Percentiles rank a stretch among this genome's conserved stretches.
Evolutionary conservation across 768 basidiomycete species (phyloP).

Genomic region (Tulasnella sp.): DNA sequence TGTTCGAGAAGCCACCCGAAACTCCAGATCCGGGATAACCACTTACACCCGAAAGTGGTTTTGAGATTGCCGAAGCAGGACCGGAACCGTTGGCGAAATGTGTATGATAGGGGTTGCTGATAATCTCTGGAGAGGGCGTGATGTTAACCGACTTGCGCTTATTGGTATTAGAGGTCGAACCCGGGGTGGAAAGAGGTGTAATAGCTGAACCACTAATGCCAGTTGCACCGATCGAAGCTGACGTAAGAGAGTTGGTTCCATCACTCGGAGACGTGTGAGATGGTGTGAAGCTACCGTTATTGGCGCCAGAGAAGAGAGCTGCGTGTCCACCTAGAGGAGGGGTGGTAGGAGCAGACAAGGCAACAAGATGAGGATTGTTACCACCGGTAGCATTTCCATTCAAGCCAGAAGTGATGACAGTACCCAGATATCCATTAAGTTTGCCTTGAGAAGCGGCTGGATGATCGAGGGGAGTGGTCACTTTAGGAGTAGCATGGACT

Average conservation of each 20-base stretch:
- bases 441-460: background rate
- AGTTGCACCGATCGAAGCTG: slow-evolving; percentile 36
- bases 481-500: slow-evolving; percentile 20
- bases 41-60: slow-evolving; percentile 26
- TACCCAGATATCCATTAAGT: slow-evolving; percentile 28
- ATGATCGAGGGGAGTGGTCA: background rate
- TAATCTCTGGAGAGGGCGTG: background rate
- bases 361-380: slow-evolving; percentile 48
- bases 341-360: slow-evolving; percentile 80
- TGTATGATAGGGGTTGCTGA: background rate
- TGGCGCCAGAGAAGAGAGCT: background rate
- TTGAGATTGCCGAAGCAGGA: slow-evolving; percentile 20
- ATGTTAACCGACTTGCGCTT: slow-evolving; percentile 13
- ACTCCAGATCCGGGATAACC: background rate
- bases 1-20: background rate
- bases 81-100: background rate
- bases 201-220: slow-evolving; percentile 34
- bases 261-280: background rate
- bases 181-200: background rate
- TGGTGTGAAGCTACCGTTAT: background rate
- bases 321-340: slow-evolving; percentile 38
- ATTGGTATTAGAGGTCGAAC: background rate
- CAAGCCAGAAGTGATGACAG: slow-evolving; percentile 29
- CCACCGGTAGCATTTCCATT: background rate
- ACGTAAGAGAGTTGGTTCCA: slow-evolving; percentile 41